Evolutionary conservation across 768 basidiomycete genomes (phyloP).

Genomic region (Sporobolomyces phaffii): DNA sequence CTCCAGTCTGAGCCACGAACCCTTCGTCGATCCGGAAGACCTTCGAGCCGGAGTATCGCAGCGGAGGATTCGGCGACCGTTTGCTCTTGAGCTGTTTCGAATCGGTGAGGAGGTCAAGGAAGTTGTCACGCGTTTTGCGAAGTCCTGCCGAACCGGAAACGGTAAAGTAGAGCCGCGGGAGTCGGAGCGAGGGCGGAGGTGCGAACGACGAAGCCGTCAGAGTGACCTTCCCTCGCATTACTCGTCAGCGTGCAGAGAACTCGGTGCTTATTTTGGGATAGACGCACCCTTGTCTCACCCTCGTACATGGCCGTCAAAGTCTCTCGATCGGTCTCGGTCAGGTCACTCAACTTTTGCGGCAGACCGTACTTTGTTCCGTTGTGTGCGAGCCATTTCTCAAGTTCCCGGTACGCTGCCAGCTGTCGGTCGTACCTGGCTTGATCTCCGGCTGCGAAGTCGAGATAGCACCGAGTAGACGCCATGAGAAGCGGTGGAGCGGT

Average conservation of each 20-base stretch:
- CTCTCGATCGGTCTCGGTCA: conserved; percentile 52
- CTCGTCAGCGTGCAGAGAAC: conserved; percentile 41
- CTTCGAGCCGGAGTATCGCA: conserved; percentile 51
- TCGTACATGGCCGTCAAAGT: conserved; percentile 44
- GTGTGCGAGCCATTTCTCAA: conserved; percentile 46
- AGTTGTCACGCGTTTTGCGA: conserved; percentile 54
- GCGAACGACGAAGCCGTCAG: conserved; percentile 48
- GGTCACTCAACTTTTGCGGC: conserved; percentile 46
- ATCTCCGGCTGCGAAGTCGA: conserved; percentile 53
- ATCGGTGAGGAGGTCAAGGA: conserved; percentile 52
- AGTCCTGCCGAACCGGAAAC: conserved; percentile 48
- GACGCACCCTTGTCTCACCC: conserved; percentile 19
- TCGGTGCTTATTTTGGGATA: background rate
- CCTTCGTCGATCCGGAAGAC: conserved; percentile 53
- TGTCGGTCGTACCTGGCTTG: conserved; percentile 42
- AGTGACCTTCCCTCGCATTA: conserved; percentile 1
- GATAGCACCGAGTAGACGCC: conserved; percentile 24
- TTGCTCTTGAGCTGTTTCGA: conserved; percentile 51
- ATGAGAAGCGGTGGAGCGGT: background rate
- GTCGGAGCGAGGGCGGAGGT: conserved; percentile 50
- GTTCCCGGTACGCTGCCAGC: conserved; percentile 45
- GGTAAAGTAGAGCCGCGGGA: conserved; percentile 45
- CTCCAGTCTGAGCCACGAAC: conserved; percentile 57
- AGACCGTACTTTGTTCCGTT: conserved; percentile 52
- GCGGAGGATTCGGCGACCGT: conserved; percentile 51